Base-by-base conservation (phyloP, 2,329 filamentous ascomycete species). In the Erysiphe neolycopersici region DNA sequence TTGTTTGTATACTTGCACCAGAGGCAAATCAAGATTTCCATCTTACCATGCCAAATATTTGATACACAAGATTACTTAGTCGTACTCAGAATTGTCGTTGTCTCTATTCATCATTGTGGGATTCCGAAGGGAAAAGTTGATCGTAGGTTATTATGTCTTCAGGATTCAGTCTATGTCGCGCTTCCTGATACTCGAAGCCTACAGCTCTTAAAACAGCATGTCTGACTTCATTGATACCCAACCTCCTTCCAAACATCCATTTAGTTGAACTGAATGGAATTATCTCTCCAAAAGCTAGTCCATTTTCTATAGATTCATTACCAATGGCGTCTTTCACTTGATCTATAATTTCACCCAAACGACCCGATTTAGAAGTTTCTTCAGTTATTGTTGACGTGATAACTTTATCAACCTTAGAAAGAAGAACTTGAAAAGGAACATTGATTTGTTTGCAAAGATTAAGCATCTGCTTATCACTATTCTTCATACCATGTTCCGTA, bases 331-430 rank as follows among this genome's bases (percentile, higher is more conserved):
- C 50, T 48, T 56, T 58, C 0, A 68, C 51, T 10, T 53, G 49
- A 30, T 61, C 54, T 36, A 64, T 59, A 16, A 58, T 51, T 12
- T 54, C 55, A 12, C 60, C 56, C 18, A 72, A 50, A 16, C 33
- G 19, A 14, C n/a, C 19, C 2, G 22, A n/a, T 26, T 41, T 30
- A 4, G n/a, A 38, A 16, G 22, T 38, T 10, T 12, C 17, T 4
- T 54, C 49, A 29, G 57, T 18, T 49, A 61, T 40, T 48, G 58
- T 45, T 50, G 53, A 42, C 50, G 60, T 35, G 14, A 74, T 51
- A 13, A 75, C 47, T 47, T 67, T 67, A 53, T 82, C 76, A 6
- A 69, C 64, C 55, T 81, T 81, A 6, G 67, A 69, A n/a, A 80
- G 53, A 14, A 82, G 61, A 14, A 81, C 60, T 54, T 80, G 75